These are phyloP conservation scores for Suhomyces kilbournensis DNA, from an alignment of 805 yeast species.

Conservation along the genomic window DNA sequence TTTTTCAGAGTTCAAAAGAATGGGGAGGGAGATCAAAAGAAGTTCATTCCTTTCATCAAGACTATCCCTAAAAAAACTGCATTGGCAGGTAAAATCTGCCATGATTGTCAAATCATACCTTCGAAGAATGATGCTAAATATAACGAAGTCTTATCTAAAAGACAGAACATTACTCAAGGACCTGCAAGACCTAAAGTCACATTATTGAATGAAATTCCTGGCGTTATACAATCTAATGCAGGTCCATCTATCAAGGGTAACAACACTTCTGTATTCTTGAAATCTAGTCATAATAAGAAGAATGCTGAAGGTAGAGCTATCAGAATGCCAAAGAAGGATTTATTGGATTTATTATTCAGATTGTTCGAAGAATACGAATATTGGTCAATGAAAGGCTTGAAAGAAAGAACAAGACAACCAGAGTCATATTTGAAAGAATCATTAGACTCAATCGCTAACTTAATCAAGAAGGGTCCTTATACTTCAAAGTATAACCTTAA, in stretches of 20 bases:
- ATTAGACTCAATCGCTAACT: slow-evolving; percentile 80
- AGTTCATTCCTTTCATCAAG: slow-evolving; percentile 75
- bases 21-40: slow-evolving; percentile 19
- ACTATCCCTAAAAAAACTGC: slow-evolving; percentile 89
- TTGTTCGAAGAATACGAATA: slow-evolving; percentile 93
- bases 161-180: slow-evolving; percentile 48
- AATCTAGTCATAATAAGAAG: slow-evolving; percentile 33
- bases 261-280: slow-evolving; percentile 66
- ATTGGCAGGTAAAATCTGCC: slow-evolving; percentile 81
- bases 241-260: slow-evolving; percentile 77
- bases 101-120: slow-evolving; percentile 89
- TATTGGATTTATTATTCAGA: slow-evolving; percentile 82
- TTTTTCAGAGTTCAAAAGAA: slow-evolving; percentile 34
- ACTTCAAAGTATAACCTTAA: slow-evolving; percentile 87
- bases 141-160: slow-evolving; percentile 52
- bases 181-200: slow-evolving; percentile 64
- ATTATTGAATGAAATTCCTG: slow-evolving; percentile 75
- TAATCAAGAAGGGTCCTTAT: slow-evolving; percentile 94
- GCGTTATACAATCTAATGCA: slow-evolving; percentile 81
- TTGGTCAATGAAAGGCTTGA: slow-evolving; percentile 92
- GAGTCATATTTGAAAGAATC: slow-evolving; percentile 90
- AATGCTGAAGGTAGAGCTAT: slow-evolving; percentile 80
- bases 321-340: slow-evolving; percentile 89
- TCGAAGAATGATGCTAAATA: slow-evolving; percentile 71
- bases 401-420: slow-evolving; percentile 93